Evolutionary conservation across 2,329 filamentous ascomycete species (phyloP), one percentile per base, ranked within the genome.

Genomic region (Sporothrix humicola): DNA sequence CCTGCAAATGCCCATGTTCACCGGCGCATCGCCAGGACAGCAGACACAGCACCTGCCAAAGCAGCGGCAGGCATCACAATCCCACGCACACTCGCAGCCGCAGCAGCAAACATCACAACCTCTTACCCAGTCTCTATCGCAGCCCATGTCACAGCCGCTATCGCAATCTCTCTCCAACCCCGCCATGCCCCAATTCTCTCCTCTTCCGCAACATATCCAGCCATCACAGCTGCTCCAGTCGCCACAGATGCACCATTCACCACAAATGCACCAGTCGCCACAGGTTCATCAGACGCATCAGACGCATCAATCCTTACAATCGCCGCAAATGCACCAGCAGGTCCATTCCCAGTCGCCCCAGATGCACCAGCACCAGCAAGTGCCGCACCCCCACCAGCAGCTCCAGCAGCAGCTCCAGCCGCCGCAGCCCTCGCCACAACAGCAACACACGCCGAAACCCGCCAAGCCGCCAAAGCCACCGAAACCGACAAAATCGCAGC

Each of bases 381-480:
- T 56, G 2, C 68, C 52, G 1, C 52, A 58, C 17, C 17, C 68
- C 4, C 63, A 63, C 76, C 79, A 78, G 59, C 81, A 82, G 71
- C 79, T 83, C 44, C 65, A 61, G 46, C 54, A 69, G 23, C 54
- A 37, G 46, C 54, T 69, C 17, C 72, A 73, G 48, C 61, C 42
- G n/a, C 61, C 42, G 44, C 66, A 59, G 15, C 65, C 68, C 15
- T 79, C 83, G 44, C 69, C 54, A 52, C 69, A 52, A 15, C 54
- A 37, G 31, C 82, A 82, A 56, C 79, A 80, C 48, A 78, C 79
- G 26, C 59, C 31, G n/a, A 73, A 74, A 20, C 31, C 68, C 73
- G 42, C 76, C 37, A 71, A 54, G 50, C 50, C 54, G 31, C 78
- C 77, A 37, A 72, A 54, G 69, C 23, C 54, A 13, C 74, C 48